These are phyloP conservation scores for Posidonia oceanica DNA, from an alignment of 116 monocot genomes.

Conservation along the genomic window DNA sequence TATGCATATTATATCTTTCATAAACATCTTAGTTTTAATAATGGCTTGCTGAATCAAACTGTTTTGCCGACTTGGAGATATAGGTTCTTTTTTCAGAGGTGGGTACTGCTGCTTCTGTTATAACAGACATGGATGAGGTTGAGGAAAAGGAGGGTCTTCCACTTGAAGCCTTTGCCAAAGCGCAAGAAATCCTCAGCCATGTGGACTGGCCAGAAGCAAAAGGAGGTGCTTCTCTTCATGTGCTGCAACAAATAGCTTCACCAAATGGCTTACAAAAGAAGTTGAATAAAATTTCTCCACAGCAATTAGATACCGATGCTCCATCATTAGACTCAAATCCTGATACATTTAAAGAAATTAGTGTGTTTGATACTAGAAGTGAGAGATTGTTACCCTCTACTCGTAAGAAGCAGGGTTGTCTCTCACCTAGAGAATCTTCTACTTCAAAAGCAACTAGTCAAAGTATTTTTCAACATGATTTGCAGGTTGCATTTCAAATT, in stretches of 20 bases:
- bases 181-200: slow-evolving; percentile 79
- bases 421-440: not conserved
- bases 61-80: slow-evolving; percentile 12
- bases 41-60: not conserved
- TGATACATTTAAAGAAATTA: not conserved
- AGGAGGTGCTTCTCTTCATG: slow-evolving; percentile 28
- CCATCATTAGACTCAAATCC: slow-evolving; percentile 2
- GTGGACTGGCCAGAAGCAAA: slow-evolving; percentile 61
- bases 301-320: slow-evolving; percentile 4
- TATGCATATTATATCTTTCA: slow-evolving; percentile 10
- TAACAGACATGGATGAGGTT: slow-evolving; percentile 21
- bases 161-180: slow-evolving; percentile 79
- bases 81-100: slow-evolving; percentile 91
- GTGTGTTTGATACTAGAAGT: not conserved
- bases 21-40: not conserved
- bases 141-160: slow-evolving; percentile 84
- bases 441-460: not conserved
- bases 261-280: slow-evolving; percentile 22
- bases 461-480: not conserved
- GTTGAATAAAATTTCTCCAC: slow-evolving; percentile 9
- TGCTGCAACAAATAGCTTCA: slow-evolving; percentile 32
- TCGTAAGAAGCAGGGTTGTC: slow-evolving; percentile 9
- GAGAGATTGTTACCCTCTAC: slow-evolving; percentile 3
- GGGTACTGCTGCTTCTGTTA: slow-evolving; percentile 35
- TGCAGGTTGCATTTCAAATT: not conserved